These are phyloP conservation scores for Medicago arabica DNA, from an alignment of 306 rosid genomes.

Conservation along the genomic window DNA sequence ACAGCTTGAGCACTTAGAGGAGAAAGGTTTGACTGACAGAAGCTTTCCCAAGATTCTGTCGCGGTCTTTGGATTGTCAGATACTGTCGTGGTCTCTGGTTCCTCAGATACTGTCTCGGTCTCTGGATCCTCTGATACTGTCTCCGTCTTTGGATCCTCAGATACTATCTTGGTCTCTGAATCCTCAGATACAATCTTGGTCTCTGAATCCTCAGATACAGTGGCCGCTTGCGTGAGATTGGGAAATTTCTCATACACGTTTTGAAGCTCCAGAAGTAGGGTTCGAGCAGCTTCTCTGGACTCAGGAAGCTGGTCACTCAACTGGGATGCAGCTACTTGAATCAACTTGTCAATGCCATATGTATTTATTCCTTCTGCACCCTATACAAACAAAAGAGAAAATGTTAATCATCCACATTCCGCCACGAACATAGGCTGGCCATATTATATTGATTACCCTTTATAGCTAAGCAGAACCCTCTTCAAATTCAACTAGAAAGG, in stretches of 20 bases:
- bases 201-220: constrained; percentile 55
- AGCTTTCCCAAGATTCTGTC: constrained; percentile 80
- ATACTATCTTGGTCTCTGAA: constrained; percentile 46
- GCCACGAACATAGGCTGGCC: constrained; percentile 3
- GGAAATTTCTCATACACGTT: constrained; percentile 70
- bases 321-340: constrained; percentile 92
- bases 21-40: constrained; percentile 86
- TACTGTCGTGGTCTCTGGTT: constrained; percentile 41
- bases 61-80: constrained; percentile 36
- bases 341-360: constrained; percentile 89
- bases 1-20: constrained; percentile 97
- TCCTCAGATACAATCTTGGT: background rate
- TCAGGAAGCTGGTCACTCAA: constrained; percentile 96
- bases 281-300: constrained; percentile 96
- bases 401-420: constrained; percentile 34
- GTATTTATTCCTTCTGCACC: constrained; percentile 88
- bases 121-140: constrained; percentile 32
- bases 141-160: constrained; percentile 11
- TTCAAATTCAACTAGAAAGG: constrained; percentile 13
- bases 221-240: constrained; percentile 45
- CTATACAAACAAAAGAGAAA: constrained; percentile 50
- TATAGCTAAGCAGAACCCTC: constrained; percentile 26
- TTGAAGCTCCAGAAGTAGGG: constrained; percentile 82
- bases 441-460: background rate
- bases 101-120: constrained; percentile 40